Evolutionary conservation across 768 basidiomycete species (phyloP), one percentile per base, ranked within the genome.

Genomic region (Phanerochaete sordida): DNA sequence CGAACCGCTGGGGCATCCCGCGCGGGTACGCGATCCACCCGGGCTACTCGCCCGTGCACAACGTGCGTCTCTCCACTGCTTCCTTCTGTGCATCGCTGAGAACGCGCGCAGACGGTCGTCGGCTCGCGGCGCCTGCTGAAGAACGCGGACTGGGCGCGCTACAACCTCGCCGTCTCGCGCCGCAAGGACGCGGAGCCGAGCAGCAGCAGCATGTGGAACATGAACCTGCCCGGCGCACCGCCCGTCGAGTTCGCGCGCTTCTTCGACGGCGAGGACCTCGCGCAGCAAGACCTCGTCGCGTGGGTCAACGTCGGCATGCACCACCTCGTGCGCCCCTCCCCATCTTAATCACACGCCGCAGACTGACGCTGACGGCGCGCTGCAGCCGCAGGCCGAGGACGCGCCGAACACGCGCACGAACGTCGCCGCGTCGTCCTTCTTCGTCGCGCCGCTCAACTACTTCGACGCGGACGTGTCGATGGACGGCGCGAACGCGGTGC

Each of bases 261-360:
- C 72, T 87, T 86, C 69, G 77, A 87, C 62, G 81, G 80, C 6
- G 86, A 88, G 71, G 81, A 78, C 58, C 76, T 88, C 49, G 80
- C 79, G 0, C 85, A 88, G 66, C 76, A 84, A 65, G 87, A 88
- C 68, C 70, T 88, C 13, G 86, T 87, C 2, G 80, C 81, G 19
- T 88, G 86, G 84, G 66, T 88, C 56, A 86, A 87, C 63, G 63
- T 88, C 39, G 87, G 86, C 23, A 87, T 78, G 73, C 86, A 88
- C 68, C 86, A 88, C 65, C 72, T 87, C 52, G 81, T 81, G 59
- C 39, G 16, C 24, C 43, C 44, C 19, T 50, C 43, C 12, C 48
- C 44, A 51, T 57, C 13, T 27, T 24, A 24, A 12, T 19, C 31
- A 30, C 16, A 52, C 24, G n/a, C 16, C n/a, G n/a, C 23, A 49